These are phyloP conservation scores for Blastobotrys attinorum DNA, from an alignment of 805 yeast genomes.

Conservation along the genomic window DNA sequence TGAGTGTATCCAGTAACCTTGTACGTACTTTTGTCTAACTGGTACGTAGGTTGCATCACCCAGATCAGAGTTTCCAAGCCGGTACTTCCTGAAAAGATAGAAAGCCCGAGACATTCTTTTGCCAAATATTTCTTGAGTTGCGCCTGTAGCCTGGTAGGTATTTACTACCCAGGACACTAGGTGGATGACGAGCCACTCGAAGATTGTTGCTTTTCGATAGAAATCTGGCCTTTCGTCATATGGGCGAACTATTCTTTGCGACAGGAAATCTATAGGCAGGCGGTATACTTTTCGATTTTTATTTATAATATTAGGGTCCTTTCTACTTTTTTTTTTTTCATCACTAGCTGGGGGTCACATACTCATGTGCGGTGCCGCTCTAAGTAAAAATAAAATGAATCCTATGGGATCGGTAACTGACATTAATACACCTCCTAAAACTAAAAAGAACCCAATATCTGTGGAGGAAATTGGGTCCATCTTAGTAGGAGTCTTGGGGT, in stretches of 20 bases:
- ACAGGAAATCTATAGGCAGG: slow-evolving; percentile 20
- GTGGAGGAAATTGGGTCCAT: slow-evolving; percentile 7
- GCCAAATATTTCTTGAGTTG: slow-evolving; percentile 21
- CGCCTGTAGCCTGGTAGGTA: slow-evolving; percentile 17
- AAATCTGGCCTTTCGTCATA: slow-evolving; percentile 22
- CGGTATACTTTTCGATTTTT: slow-evolving; percentile 9
- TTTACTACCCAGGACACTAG: slow-evolving; percentile 19
- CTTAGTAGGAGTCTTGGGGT: no score
- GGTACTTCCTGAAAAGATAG: slow-evolving; percentile 20
- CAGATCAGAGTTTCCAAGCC: slow-evolving; percentile 25
- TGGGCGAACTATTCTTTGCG: slow-evolving; percentile 18
- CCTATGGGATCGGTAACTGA: slow-evolving; percentile 7
- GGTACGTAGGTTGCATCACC: slow-evolving; percentile 22
- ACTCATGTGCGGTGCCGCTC: slow-evolving; percentile 15
- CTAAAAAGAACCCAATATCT: slow-evolving; percentile 4
- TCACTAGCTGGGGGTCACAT: not conserved
- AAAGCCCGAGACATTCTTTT: slow-evolving; percentile 17
- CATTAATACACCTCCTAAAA: slow-evolving; percentile 1
- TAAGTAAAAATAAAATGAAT: slow-evolving; percentile 9
- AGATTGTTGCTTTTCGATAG: slow-evolving; percentile 17
- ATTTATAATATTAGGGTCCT: not conserved
- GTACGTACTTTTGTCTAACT: slow-evolving; percentile 21
- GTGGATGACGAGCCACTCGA: slow-evolving; percentile 20
- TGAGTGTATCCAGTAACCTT: slow-evolving; percentile 31
- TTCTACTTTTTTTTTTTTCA: not conserved